These are phyloP conservation scores for Sporothrix mexicana DNA, from an alignment of 2,329 filamentous ascomycete species.

Conservation along the genomic window DNA sequence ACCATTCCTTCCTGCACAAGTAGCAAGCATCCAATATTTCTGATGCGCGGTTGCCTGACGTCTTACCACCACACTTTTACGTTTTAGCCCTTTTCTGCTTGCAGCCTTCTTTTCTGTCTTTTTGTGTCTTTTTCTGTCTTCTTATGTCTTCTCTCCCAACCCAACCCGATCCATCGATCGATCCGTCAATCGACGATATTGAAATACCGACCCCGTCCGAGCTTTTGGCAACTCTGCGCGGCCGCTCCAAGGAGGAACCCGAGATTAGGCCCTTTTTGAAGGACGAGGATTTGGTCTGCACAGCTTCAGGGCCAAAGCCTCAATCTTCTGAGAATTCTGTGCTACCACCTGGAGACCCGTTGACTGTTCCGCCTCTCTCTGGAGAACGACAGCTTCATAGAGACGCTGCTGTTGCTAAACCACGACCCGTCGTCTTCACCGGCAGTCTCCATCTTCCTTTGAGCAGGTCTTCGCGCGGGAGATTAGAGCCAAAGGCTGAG, in stretches of 20 bases:
- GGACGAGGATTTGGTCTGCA: too few relatives aligned
- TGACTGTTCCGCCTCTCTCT: too few relatives aligned
- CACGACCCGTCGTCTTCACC: too few relatives aligned
- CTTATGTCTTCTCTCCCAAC: not conserved
- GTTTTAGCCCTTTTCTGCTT: too few relatives aligned
- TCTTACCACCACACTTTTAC: not conserved
- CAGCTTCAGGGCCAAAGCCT: not conserved
- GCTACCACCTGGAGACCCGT: too few relatives aligned
- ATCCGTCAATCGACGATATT: not conserved
- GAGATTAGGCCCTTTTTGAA: too few relatives aligned
- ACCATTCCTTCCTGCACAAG: not conserved
- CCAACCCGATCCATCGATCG: not conserved
- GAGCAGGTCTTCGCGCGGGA: too few relatives aligned
- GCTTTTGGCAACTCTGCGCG: too few relatives aligned
- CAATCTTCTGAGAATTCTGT: not conserved
- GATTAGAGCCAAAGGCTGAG: not conserved
- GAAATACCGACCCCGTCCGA: not conserved
- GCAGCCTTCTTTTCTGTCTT: not conserved
- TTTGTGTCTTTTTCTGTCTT: not conserved
- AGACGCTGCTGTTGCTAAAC: too few relatives aligned
- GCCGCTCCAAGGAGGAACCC: too few relatives aligned
- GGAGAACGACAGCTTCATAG: too few relatives aligned
- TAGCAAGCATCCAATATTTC: not conserved
- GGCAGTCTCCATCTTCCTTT: not conserved
- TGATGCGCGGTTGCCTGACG: constrained; percentile 1